Evolutionary conservation across 225 moss, liverwort and hornwort species (phyloP), one percentile per base, ranked within the genome.

Genomic region (Pleurozium schreberi): DNA sequence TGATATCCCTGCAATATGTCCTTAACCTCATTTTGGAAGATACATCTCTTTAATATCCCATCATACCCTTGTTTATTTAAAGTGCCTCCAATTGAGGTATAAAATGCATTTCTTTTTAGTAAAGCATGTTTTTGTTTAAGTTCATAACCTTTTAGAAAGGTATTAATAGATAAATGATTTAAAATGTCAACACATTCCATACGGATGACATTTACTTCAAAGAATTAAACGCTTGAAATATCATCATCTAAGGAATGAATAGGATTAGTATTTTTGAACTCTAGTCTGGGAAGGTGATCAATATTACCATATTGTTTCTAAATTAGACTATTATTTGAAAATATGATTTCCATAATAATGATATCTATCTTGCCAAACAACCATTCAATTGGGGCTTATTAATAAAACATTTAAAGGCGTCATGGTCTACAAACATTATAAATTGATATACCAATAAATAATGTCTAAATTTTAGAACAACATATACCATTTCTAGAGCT

Each of bases 401-500:
- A 68, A 22, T 22, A 0, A n/a, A n/a, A 12, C 11, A 11, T n/a
- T 68, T n/a, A 4, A 22, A 3, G 6, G 12, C 25, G 3, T 69
- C 8, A 40, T 42, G 3, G 13, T 69, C 25, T 69, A 40, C 5
- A 69, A 69, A 69, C 4, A 69, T 40, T 69, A 8, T 23, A n/a
- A n/a, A 14, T 5, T 14, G 25, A 13, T 14, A 40, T 40, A 7
- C 3, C 14, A 69, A 25, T 4, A 69, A 25, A 42, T 69, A 42
- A 69, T 42, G 25, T 0, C 3, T 42, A 25, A 40, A 40, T 14
- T 40, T 42, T 42, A 14, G 2, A 68, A 68, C 4, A 7, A 4
- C 23, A 68, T 68, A 68, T 23, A n/a, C 7, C 12, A n/a, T 68
- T 12, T 1, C 2, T 2, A n/a, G 13, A 12, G 2, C 2, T 2